A percentile compares a stretch with the other conserved stretches of the same genome.
These are phyloP conservation scores for Silybum marianum DNA, from an alignment of 129 eudicot species.

Conservation along the genomic window DNA sequence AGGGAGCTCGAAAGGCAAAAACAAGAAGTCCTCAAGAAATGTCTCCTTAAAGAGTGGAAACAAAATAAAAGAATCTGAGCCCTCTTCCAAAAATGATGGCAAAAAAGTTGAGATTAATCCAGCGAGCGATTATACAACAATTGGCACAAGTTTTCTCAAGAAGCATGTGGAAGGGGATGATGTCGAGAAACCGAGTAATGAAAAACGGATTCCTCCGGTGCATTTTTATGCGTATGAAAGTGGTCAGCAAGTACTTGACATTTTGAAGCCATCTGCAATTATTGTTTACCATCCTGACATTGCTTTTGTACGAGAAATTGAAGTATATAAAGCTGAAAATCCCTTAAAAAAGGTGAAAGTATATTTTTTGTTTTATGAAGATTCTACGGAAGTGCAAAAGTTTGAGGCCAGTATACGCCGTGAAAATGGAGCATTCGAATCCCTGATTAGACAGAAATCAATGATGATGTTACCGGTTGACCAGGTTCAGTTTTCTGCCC, in stretches of 20 bases:
- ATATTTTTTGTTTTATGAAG: constrained; percentile 91
- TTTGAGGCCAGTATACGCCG: constrained; percentile 93
- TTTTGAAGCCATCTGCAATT: constrained; percentile 75
- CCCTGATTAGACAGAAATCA: constrained; percentile 93
- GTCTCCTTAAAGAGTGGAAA: constrained; percentile 25
- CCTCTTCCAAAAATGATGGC: constrained; percentile 33
- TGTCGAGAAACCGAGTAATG: constrained; percentile 11
- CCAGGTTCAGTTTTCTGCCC: constrained; percentile 50
- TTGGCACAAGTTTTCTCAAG: constrained; percentile 42
- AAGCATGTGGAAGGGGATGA: constrained; percentile 45
- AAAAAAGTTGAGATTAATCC: constrained; percentile 10
- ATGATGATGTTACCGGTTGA: constrained; percentile 91
- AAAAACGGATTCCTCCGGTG: constrained; percentile 65
- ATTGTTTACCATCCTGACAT: constrained; percentile 92
- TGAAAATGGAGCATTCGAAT: constrained; percentile 97
- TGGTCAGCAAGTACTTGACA: constrained; percentile 67
- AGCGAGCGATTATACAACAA: constrained; percentile 16
- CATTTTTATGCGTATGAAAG: constrained; percentile 82
- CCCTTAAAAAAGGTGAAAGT: constrained; percentile 72
- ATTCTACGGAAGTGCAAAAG: constrained; percentile 91
- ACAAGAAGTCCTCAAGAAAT: constrained; percentile 34
- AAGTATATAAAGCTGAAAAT: constrained; percentile 86
- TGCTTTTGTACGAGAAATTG: constrained; percentile 91
- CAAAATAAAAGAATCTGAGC: constrained; percentile 33
- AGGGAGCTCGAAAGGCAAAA: constrained; percentile 47